These are phyloP conservation scores for Cicer bijugum DNA, from an alignment of 306 rosid species.

Conservation along the genomic window DNA sequence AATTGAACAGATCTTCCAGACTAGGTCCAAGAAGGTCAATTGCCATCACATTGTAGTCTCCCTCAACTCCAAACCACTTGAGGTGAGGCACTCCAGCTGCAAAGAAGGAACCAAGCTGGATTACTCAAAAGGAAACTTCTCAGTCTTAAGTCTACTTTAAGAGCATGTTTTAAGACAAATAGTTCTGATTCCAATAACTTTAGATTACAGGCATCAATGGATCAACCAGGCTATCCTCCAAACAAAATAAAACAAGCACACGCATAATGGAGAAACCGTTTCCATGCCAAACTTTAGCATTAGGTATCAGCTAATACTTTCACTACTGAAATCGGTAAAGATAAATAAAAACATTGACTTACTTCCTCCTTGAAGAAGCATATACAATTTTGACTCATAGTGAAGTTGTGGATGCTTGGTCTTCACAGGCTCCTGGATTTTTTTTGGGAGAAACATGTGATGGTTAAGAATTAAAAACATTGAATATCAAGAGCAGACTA, in stretches of 20 bases:
- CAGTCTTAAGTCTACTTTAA: slow-evolving; percentile 1
- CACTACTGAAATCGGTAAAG: slow-evolving; percentile 19
- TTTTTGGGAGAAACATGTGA: slow-evolving; percentile 18
- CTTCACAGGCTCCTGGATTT: slow-evolving; percentile 86
- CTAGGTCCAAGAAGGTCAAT: slow-evolving; percentile 99
- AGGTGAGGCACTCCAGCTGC: slow-evolving; percentile 97
- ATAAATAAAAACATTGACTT: slow-evolving; percentile 47
- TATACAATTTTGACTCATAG: slow-evolving; percentile 95
- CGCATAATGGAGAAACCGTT: slow-evolving; percentile 14
- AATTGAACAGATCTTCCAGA: slow-evolving; percentile 96
- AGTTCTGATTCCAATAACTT: slow-evolving; percentile 21
- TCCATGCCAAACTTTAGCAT: slow-evolving; percentile 23
- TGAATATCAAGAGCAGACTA: slow-evolving; percentile 19
- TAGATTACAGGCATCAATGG: slow-evolving; percentile 27
- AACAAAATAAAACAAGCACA: slow-evolving; percentile 6
- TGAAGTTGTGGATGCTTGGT: slow-evolving; percentile 99
- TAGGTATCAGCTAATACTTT: slow-evolving; percentile 9
- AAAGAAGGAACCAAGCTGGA: slow-evolving; percentile 52
- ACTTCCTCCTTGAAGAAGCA: slow-evolving; percentile 99
- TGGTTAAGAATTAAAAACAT: slow-evolving; percentile 31
- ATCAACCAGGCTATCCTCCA: slow-evolving; percentile 33
- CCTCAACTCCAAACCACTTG: slow-evolving; percentile 99
- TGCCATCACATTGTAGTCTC: slow-evolving; percentile 93
- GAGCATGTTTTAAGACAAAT: slow-evolving; percentile 33
- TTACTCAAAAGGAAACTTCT: slow-evolving; percentile 47